Conservation (phyloP, 768 basidiomycete genomes). For the Phlebiopsis flavidoalba region DNA sequence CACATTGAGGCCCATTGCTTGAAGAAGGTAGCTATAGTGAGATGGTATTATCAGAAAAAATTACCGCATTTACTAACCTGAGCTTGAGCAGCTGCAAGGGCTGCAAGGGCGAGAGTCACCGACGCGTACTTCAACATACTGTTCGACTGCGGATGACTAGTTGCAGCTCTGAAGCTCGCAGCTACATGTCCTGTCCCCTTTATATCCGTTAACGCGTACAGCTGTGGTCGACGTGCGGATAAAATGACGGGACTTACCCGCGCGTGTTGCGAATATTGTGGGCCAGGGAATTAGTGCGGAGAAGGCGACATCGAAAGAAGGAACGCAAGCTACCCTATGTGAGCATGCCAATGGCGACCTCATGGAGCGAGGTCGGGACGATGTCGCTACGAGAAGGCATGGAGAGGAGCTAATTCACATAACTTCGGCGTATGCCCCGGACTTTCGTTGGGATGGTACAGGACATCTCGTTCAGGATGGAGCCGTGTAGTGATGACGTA, state of each 20-base stretch:
- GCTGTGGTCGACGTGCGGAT: neutral
- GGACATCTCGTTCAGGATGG: too few relatives aligned
- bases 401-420: neutral
- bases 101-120: constrained; percentile 17
- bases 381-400: neutral
- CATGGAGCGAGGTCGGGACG: neutral
- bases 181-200: neutral
- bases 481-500: too few relatives aligned
- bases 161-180: neutral
- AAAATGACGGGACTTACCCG: constrained; percentile 7
- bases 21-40: neutral
- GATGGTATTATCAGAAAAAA: too few relatives aligned
- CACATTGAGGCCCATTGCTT: constrained; percentile 25
- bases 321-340: constrained; percentile 2
- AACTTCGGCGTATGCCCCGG: neutral
- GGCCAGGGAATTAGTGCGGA: neutral
- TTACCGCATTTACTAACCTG: constrained; percentile 10
- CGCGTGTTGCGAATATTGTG: neutral
- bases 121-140: constrained; percentile 20
- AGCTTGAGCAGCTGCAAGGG: constrained; percentile 19
- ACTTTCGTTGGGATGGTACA: neutral
- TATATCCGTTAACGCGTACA: neutral
- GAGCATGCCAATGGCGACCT: neutral
- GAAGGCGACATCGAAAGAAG: neutral
- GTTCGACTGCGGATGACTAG: neutral